Conservation (phyloP, 495 filamentous ascomycete species). For the Terfezia boudieri region DNA sequence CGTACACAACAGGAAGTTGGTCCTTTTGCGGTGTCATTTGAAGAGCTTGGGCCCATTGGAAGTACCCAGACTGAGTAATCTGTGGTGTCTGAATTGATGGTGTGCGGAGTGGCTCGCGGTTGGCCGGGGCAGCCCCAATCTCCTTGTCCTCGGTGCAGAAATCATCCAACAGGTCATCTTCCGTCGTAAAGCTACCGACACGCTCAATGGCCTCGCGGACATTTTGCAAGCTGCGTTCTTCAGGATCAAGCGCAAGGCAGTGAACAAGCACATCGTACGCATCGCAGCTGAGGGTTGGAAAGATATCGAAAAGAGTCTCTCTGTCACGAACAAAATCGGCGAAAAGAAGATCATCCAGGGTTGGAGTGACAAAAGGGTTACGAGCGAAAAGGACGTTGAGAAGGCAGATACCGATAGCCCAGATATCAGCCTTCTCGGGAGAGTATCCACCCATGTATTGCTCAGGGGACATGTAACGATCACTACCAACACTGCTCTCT, state of each 20-base stretch:
- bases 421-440: conserved; percentile 81
- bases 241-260: conserved; percentile 72
- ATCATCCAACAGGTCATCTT: conserved; percentile 75
- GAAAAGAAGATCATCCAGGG: conserved; percentile 68
- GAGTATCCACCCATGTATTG: conserved; percentile 92
- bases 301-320: conserved; percentile 92
- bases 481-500: conserved; percentile 82
- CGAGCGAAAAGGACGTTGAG: conserved; percentile 89
- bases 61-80: conserved; percentile 53
- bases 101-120: conserved; percentile 86
- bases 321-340: conserved; percentile 77
- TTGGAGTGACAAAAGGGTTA: conserved; percentile 80
- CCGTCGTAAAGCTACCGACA: conserved; percentile 78
- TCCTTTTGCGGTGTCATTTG: conserved; percentile 50
- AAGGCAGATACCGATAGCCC: conserved; percentile 88
- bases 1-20: conserved; percentile 61
- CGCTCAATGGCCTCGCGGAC: conserved; percentile 55
- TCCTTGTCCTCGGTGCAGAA: conserved; percentile 71
- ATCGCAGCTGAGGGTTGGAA: conserved; percentile 94
- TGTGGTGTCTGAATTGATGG: conserved; percentile 82
- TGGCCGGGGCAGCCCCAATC: conserved; percentile 51
- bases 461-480: conserved; percentile 97
- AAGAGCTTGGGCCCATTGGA: conserved; percentile 87
- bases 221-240: conserved; percentile 58
- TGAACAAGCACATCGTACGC: conserved; percentile 79